Conservation (phyloP, 2,329 filamentous ascomycete species). For the Stemphylium beticola region DNA sequence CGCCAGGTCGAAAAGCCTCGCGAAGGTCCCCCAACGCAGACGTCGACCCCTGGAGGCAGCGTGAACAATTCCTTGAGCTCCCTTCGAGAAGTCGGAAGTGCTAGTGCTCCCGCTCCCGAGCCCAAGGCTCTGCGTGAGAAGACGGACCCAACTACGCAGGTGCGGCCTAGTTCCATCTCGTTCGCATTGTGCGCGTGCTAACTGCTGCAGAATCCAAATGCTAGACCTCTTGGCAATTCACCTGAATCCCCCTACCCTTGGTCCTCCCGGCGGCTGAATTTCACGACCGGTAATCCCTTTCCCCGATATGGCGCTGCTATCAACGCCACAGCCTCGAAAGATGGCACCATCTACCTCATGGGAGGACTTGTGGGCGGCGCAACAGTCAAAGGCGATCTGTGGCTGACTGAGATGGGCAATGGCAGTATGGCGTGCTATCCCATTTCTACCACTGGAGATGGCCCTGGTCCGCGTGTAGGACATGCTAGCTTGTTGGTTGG, state of each 20-base stretch:
- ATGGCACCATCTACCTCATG: slow-evolving; percentile 98
- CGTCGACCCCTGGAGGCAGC: slow-evolving; percentile 78
- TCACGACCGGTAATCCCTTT: slow-evolving; percentile 88
- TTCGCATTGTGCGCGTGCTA: slow-evolving; percentile 13
- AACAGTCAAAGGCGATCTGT: slow-evolving; percentile 94
- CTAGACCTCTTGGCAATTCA: slow-evolving; percentile 50
- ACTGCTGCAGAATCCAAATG: slow-evolving; percentile 30
- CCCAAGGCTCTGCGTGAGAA: slow-evolving; percentile 66
- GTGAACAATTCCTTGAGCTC: slow-evolving; percentile 71
- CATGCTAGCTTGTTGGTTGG: slow-evolving; percentile 93
- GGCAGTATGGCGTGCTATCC: slow-evolving; percentile 89
- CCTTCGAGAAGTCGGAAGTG: slow-evolving; percentile 61
- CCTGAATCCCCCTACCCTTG: slow-evolving; percentile 91
- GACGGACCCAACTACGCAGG: slow-evolving; percentile 62
- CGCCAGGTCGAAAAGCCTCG: slow-evolving; percentile 51
- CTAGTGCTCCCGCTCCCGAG: slow-evolving; percentile 67
- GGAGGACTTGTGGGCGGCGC: slow-evolving; percentile 93
- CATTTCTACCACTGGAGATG: slow-evolving; percentile 88
- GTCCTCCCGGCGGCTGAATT: slow-evolving; percentile 88
- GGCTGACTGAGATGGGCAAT: slow-evolving; percentile 90
- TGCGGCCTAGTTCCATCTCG: slow-evolving; percentile 39
- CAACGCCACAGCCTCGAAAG: slow-evolving; percentile 90
- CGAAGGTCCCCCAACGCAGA: slow-evolving; percentile 42
- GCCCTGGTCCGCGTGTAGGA: slow-evolving; percentile 91
- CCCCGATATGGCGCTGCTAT: slow-evolving; percentile 96